Evolutionary conservation across 352 stramenopile species (phyloP).

Genomic region (Phytophthora sojae): DNA sequence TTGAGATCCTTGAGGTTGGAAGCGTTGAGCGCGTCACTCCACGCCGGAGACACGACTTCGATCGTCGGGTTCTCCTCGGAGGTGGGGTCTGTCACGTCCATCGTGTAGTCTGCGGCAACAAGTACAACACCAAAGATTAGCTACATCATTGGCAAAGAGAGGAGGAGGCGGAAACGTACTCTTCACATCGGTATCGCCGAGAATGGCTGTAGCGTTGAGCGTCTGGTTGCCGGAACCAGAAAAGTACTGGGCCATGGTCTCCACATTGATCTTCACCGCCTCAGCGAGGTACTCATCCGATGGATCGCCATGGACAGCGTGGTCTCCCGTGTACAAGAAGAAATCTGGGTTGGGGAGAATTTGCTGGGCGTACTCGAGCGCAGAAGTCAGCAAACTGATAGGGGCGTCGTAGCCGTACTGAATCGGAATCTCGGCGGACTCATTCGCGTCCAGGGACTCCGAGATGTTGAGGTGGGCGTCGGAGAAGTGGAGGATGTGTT

Average conservation of each 20-base stretch:
- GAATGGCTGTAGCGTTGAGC: slow-evolving; percentile 61
- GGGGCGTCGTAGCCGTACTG: slow-evolving; percentile 58
- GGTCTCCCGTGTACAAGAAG: slow-evolving; percentile 77
- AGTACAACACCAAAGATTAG: slow-evolving; percentile 18
- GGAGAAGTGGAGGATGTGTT: slow-evolving; percentile 78
- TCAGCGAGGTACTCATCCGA: slow-evolving; percentile 60
- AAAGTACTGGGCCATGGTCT: slow-evolving; percentile 65
- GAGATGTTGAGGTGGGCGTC: slow-evolving; percentile 80
- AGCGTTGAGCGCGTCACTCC: slow-evolving; percentile 53
- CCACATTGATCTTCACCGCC: slow-evolving; percentile 63
- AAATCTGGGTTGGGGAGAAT: slow-evolving; percentile 63
- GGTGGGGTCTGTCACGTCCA: slow-evolving; percentile 67
- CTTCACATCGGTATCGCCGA: slow-evolving; percentile 65
- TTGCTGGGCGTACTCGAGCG: slow-evolving; percentile 59
- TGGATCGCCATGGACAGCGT: slow-evolving; percentile 58
- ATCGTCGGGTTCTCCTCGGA: slow-evolving; percentile 61
- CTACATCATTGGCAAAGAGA: neutral
- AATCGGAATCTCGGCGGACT: slow-evolving; percentile 46
- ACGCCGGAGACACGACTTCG: slow-evolving; percentile 53
- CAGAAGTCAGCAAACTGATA: slow-evolving; percentile 57
- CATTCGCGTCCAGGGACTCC: slow-evolving; percentile 34
- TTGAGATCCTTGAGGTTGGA: slow-evolving; percentile 62
- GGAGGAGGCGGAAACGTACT: slow-evolving; percentile 37
- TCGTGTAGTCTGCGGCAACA: slow-evolving; percentile 61
- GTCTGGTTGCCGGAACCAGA: slow-evolving; percentile 33